These are phyloP conservation scores for Metschnikowia dekortorum DNA, from an alignment of 805 yeast species.

Conservation along the genomic window DNA sequence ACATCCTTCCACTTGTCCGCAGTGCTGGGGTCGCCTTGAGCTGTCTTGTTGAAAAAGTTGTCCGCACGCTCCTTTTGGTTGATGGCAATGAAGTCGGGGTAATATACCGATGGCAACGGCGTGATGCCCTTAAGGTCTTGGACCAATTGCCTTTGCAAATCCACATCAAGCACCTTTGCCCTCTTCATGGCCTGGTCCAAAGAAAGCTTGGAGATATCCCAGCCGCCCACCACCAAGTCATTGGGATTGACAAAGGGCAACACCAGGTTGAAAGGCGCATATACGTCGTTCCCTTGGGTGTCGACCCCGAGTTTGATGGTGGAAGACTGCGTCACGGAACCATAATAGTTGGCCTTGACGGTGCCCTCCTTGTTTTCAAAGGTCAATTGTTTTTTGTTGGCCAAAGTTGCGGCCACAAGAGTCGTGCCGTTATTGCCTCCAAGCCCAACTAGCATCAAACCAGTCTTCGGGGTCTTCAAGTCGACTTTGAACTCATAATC, in stretches of 20 bases:
- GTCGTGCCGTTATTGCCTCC: slow-evolving; percentile 98
- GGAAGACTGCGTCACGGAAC: slow-evolving; percentile 91
- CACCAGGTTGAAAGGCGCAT: slow-evolving; percentile 85
- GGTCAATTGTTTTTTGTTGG: slow-evolving; percentile 72
- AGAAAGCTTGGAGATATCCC: slow-evolving; percentile 82
- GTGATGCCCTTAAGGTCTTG: slow-evolving; percentile 55
- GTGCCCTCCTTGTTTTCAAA: slow-evolving; percentile 82
- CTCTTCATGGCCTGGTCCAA: slow-evolving; percentile 77
- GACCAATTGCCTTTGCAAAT: slow-evolving; percentile 71
- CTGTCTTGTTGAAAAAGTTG: slow-evolving; percentile 64
- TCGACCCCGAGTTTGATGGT: slow-evolving; percentile 89
- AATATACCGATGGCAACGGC: slow-evolving; percentile 84
- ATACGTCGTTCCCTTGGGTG: slow-evolving; percentile 72
- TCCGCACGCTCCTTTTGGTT: slow-evolving; percentile 91
- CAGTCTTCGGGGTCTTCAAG: slow-evolving; percentile 75
- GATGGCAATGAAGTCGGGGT: slow-evolving; percentile 95
- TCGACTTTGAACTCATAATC: slow-evolving; percentile 86
- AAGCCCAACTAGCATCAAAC: slow-evolving; percentile 85
- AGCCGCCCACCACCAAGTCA: slow-evolving; percentile 85
- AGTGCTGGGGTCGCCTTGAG: slow-evolving; percentile 47
- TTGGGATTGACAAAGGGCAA: slow-evolving; percentile 89
- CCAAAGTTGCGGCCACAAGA: slow-evolving; percentile 75
- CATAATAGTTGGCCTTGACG: slow-evolving; percentile 75
- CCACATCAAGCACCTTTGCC: slow-evolving; percentile 81
- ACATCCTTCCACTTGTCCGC: slow-evolving; percentile 84